Evolutionary conservation across 495 filamentous ascomycete genomes (phyloP).

Genomic region (Tetracladium setigerum): DNA sequence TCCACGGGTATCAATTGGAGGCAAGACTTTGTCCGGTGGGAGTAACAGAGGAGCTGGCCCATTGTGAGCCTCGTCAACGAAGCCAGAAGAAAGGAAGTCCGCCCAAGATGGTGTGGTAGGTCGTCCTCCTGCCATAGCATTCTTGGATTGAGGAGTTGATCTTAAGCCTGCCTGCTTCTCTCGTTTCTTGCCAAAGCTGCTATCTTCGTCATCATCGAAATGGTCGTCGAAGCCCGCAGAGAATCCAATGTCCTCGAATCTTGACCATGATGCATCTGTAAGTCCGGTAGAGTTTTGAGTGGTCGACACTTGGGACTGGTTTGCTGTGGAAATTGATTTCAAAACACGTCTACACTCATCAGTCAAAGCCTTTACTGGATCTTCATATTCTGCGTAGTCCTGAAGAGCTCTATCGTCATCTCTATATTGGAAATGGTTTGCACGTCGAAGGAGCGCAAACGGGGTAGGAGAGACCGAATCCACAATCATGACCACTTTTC

Average conservation of each 20-base stretch:
- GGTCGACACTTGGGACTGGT: conserved; percentile 59
- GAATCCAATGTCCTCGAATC: conserved; percentile 94
- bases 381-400: conserved; percentile 79
- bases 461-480: conserved; percentile 93
- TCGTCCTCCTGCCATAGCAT: conserved; percentile 54
- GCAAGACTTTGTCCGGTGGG: conserved; percentile 84
- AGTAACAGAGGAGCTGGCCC: conserved; percentile 57
- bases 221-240: conserved; percentile 66
- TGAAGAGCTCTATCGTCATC: conserved; percentile 78
- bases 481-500: conserved; percentile 94
- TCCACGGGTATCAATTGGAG: conserved; percentile 73
- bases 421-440: conserved; percentile 91
- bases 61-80: conserved; percentile 60
- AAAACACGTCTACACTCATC: conserved; percentile 91
- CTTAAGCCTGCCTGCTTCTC: conserved; percentile 28
- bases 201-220: conserved; percentile 53
- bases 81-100: conserved; percentile 91
- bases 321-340: conserved; percentile 77
- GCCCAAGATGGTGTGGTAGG: conserved; percentile 80
- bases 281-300: conserved; percentile 59
- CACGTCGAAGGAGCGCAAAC: conserved; percentile 81
- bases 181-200: conserved; percentile 14
- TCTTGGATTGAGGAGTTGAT: conserved; percentile 54
- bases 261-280: conserved; percentile 86
- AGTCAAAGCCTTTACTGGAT: conserved; percentile 80